phyloP scores from a whole-genome alignment of 352 stramenopile genomes.

The Blastocystis hominis region DNA sequence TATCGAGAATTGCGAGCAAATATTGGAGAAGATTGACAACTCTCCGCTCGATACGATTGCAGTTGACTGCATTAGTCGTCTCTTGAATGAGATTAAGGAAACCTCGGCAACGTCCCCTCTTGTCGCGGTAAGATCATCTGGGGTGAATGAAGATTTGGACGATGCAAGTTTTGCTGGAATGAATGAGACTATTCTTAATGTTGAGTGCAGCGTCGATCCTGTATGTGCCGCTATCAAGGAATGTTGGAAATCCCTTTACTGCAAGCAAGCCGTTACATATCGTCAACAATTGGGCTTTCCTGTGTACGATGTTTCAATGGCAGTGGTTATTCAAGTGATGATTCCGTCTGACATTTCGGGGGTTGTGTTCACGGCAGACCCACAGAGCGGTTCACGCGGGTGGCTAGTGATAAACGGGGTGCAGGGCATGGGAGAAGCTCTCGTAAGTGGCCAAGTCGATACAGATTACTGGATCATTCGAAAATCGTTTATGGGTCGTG shows the following conservation, averaged over 20 bases:
- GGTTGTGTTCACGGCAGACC: conserved; percentile 9
- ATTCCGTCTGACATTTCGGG: conserved; percentile 7
- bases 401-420: conserved; percentile 1
- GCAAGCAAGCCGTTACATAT: not conserved
- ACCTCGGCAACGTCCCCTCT: not conserved
- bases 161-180: conserved; percentile 45
- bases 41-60: not conserved
- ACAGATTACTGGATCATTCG: conserved; percentile 18
- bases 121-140: not conserved
- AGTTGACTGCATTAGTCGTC: not conserved
- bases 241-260: conserved; percentile 31
- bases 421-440: conserved; percentile 9
- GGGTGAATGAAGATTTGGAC: conserved; percentile 20
- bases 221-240: not conserved
- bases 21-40: not conserved
- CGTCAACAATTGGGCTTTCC: not conserved
- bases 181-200: conserved; percentile 45
- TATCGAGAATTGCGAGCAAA: not conserved
- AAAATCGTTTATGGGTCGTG: not conserved
- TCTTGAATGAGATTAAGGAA: not conserved
- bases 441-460: conserved; percentile 31
- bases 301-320: conserved; percentile 5
- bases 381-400: conserved; percentile 11
- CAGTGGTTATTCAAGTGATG: conserved; percentile 38
- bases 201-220: not conserved